These are phyloP conservation scores for Ophiostoma sp. DNA, from an alignment of 2,329 filamentous ascomycete genomes.

Conservation along the genomic window DNA sequence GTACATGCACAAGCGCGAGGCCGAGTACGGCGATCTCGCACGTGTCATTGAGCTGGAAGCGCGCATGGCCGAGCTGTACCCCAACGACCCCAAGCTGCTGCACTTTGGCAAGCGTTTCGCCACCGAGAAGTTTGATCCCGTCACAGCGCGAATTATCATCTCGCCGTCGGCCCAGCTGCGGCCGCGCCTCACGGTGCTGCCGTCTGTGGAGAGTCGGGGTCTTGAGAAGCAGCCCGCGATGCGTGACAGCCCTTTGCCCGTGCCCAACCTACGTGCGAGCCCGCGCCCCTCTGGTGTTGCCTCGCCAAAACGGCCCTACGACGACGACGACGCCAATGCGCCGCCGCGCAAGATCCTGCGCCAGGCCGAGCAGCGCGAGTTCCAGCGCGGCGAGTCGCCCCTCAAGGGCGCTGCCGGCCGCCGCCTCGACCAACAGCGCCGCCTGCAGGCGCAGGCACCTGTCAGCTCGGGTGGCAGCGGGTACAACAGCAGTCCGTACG, in stretches of 20 bases:
- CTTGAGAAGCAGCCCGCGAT: constrained; percentile 35
- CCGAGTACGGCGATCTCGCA: constrained; percentile 83
- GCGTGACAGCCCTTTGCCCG: constrained; percentile 44
- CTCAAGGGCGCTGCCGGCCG: constrained; percentile 86
- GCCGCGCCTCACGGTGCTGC: constrained; percentile 47
- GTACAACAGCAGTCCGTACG: constrained; percentile 35
- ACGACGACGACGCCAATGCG: constrained; percentile 64
- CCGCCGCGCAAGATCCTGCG: constrained; percentile 81
- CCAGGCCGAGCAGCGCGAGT: constrained; percentile 66
- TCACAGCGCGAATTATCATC: constrained; percentile 73
- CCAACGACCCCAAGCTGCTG: constrained; percentile 70
- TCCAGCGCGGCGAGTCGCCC: constrained; percentile 83
- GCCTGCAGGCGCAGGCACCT: constrained; percentile 47
- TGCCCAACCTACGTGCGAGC: constrained; percentile 29
- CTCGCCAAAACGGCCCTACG: constrained; percentile 59
- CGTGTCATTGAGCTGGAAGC: constrained; percentile 88
- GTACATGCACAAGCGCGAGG: constrained; percentile 94
- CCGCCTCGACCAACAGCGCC: constrained; percentile 71
- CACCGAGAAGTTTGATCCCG: constrained; percentile 71
- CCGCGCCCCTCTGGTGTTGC: constrained; percentile 33
- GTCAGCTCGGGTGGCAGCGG: constrained; percentile 27
- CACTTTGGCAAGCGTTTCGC: constrained; percentile 75
- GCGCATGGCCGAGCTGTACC: constrained; percentile 90
- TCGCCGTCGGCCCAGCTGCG: constrained; percentile 74
- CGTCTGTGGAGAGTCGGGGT: constrained; percentile 43